phyloP scores from a whole-genome alignment of 1,139 yeast genomes.

The Suhomyces chickasaworum region DNA sequence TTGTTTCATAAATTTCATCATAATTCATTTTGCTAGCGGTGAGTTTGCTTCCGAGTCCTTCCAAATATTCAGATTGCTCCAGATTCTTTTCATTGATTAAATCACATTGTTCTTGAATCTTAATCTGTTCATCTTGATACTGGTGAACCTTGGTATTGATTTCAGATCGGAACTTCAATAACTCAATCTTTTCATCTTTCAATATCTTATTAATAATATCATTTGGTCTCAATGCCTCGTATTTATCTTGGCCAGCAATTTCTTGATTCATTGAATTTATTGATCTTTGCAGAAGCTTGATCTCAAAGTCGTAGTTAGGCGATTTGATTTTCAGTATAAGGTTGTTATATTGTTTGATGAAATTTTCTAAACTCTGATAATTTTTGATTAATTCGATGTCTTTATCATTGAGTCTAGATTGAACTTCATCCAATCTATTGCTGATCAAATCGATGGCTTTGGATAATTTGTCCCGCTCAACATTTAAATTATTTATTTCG shows the following conservation, averaged over 20 bases:
- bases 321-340: slow-evolving; percentile 48
- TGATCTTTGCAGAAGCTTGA: slow-evolving; percentile 20
- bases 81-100: slow-evolving; percentile 53
- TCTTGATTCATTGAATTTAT: slow-evolving; percentile 18
- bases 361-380: slow-evolving; percentile 52
- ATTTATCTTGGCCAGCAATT: slow-evolving; percentile 4
- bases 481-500: slow-evolving; percentile 62
- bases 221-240: slow-evolving; percentile 28
- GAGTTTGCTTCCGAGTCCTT: slow-evolving; percentile 58
- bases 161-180: slow-evolving; percentile 50
- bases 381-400: slow-evolving; percentile 51
- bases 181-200: slow-evolving; percentile 38
- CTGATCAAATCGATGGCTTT: slow-evolving; percentile 56
- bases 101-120: slow-evolving; percentile 63
- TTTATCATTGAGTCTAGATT: slow-evolving; percentile 43
- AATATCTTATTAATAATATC: slow-evolving; percentile 37
- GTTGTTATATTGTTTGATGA: slow-evolving; percentile 58
- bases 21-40: slow-evolving; percentile 54
- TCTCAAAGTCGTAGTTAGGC: slow-evolving; percentile 29
- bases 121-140: slow-evolving; percentile 60
- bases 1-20: slow-evolving; percentile 59
- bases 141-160: slow-evolving; percentile 52
- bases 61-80: slow-evolving; percentile 61
- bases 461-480: slow-evolving; percentile 60
- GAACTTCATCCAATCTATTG: slow-evolving; percentile 40